These are phyloP conservation scores for Lunasporangiospora selenospora DNA, from an alignment of 192 early-diverging fungal species.

Conservation along the genomic window DNA sequence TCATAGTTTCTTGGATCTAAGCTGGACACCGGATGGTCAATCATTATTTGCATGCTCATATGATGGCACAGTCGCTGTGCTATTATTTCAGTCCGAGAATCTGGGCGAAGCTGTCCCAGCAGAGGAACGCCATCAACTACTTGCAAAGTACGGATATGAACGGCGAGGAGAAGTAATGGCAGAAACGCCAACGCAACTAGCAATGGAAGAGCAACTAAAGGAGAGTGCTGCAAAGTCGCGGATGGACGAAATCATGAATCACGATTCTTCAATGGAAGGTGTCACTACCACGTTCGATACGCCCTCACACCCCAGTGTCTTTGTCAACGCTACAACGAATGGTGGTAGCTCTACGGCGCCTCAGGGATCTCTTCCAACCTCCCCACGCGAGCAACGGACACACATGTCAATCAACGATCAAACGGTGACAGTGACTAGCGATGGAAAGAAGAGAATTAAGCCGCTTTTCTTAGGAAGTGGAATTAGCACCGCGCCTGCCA, in stretches of 20 bases:
- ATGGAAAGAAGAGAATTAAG: slow-evolving; percentile 87
- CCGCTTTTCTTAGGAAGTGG: slow-evolving; percentile 66
- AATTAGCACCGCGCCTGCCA: slow-evolving; percentile 31
- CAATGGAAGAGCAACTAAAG: slow-evolving; percentile 64
- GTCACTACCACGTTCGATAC: slow-evolving; percentile 20
- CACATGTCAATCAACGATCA: slow-evolving; percentile 50
- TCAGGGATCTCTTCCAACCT: background rate
- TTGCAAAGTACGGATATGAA: slow-evolving; percentile 58
- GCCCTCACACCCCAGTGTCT: slow-evolving; percentile 23
- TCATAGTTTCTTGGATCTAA: slow-evolving; percentile 86
- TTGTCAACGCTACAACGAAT: slow-evolving; percentile 6
- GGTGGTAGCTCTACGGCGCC: background rate
- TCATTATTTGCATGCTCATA: slow-evolving; percentile 88
- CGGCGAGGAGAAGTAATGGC: slow-evolving; percentile 54
- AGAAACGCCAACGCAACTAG: slow-evolving; percentile 70
- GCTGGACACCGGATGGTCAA: slow-evolving; percentile 83
- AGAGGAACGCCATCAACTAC: slow-evolving; percentile 63
- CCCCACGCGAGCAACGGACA: slow-evolving; percentile 7
- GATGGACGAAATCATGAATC: slow-evolving; percentile 39
- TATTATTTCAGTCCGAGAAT: slow-evolving; percentile 74
- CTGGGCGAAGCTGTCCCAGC: slow-evolving; percentile 67
- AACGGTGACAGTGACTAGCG: slow-evolving; percentile 70
- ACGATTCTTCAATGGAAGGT: slow-evolving; percentile 39
- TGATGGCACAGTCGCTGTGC: slow-evolving; percentile 84
- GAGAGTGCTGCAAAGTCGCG: slow-evolving; percentile 25